Conservation (phyloP, 176 grass and related monocot species). For the Oryza coarctata region DNA sequence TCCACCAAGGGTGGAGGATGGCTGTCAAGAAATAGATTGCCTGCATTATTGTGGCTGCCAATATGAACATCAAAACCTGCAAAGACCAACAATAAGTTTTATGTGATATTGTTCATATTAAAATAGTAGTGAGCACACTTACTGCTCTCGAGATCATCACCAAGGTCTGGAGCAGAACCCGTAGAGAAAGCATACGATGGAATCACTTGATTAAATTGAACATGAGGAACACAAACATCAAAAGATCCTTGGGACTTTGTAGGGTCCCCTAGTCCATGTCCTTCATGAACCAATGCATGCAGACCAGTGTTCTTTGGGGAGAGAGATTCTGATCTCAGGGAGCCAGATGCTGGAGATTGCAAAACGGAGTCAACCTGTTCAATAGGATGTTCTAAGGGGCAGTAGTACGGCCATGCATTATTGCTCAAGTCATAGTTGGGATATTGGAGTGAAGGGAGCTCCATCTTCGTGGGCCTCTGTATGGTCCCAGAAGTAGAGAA, state of each 20-base stretch:
- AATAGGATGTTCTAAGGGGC: constrained; percentile 1
- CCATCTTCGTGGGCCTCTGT: constrained; percentile 36
- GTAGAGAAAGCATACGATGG: constrained; percentile 3
- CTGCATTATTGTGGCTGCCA: not conserved
- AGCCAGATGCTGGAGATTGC: constrained; percentile 23
- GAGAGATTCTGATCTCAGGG: constrained; percentile 12
- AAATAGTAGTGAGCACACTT: constrained; percentile 21
- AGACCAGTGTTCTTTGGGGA: constrained; percentile 23
- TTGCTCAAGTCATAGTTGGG: constrained; percentile 21
- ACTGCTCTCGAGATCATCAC: constrained; percentile 21
- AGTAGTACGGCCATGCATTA: not conserved
- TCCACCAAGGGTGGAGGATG: not conserved
- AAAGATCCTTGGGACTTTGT: constrained; percentile 21
- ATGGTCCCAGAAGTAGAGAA: constrained; percentile 54
- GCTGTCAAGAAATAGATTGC: not conserved
- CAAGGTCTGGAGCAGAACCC: constrained; percentile 14
- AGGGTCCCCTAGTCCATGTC: constrained; percentile 8
- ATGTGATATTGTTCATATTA: not conserved
- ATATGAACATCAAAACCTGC: constrained; percentile 18
- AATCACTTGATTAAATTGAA: not conserved
- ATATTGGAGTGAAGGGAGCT: constrained; percentile 84
- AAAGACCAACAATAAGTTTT: constrained; percentile 11
- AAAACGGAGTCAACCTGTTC: constrained; percentile 13
- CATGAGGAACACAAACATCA: constrained; percentile 9
- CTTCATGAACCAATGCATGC: constrained; percentile 27